Percentiles rank a stretch among this genome's conserved stretches.
phyloP scores from a whole-genome alignment of 805 yeast species.

The Yamadazyma akitaensis region DNA sequence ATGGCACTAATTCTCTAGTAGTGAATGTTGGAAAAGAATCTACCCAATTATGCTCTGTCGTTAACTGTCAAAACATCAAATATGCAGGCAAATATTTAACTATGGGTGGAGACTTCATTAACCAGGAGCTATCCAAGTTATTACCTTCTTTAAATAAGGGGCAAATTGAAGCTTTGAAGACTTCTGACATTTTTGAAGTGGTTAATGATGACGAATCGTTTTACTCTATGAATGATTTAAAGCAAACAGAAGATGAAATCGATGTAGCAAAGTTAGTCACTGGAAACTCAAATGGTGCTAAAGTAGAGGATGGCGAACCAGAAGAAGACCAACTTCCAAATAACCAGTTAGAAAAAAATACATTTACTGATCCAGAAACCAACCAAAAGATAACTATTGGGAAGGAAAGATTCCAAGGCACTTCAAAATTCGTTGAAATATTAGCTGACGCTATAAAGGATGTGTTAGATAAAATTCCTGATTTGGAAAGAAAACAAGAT shows the following conservation, averaged over 20 bases:
- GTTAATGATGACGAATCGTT: constrained; percentile 67
- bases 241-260: constrained; percentile 52
- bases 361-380: constrained; percentile 55
- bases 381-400: constrained; percentile 71
- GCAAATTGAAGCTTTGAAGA: constrained; percentile 75
- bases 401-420: constrained; percentile 83
- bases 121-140: constrained; percentile 45
- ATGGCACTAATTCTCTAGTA: constrained; percentile 62
- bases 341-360: constrained; percentile 68
- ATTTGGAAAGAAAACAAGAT: constrained; percentile 69
- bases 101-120: constrained; percentile 68
- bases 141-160: constrained; percentile 54
- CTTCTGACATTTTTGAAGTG: constrained; percentile 74
- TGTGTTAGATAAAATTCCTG: constrained; percentile 56
- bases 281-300: constrained; percentile 32
- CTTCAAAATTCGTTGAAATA: constrained; percentile 52
- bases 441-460: constrained; percentile 55
- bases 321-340: constrained; percentile 47
- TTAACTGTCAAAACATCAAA: constrained; percentile 62
- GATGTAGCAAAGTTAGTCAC: constrained; percentile 90
- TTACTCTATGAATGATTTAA: constrained; percentile 54
- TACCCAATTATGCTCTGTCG: constrained; percentile 76
- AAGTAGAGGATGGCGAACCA: constrained; percentile 14
- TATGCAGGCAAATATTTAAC: constrained; percentile 48
- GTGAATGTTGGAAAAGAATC: constrained; percentile 77